Percentiles rank a stretch among this genome's conserved stretches.
Conservation (phyloP, 2,329 filamentous ascomycete genomes). For the Pestalotiopsis sp. region DNA sequence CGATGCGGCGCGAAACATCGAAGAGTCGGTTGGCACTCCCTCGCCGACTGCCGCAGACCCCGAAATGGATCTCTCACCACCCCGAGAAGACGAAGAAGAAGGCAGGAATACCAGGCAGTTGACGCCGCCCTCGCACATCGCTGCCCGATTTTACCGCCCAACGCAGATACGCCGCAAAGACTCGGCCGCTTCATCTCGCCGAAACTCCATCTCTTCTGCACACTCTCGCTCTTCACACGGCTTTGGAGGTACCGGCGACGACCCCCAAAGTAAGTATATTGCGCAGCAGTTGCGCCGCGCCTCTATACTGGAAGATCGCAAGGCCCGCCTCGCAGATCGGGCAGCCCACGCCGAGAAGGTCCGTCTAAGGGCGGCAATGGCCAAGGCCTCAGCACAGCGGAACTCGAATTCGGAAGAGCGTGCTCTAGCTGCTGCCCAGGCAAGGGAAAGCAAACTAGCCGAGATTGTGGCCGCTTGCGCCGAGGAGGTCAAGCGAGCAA, state of each 20-base stretch:
- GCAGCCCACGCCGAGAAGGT: conserved; percentile 86
- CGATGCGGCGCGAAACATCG: conserved; percentile 43
- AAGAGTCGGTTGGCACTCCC: conserved; percentile 36
- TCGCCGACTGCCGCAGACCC: conserved; percentile 30
- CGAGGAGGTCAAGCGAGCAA: conserved; percentile 81
- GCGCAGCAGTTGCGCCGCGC: conserved; percentile 80
- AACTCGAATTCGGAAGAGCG: conserved; percentile 73
- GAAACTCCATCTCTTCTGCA: conserved; percentile 78
- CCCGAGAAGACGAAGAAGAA: conserved; percentile 38
- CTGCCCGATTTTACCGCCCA: conserved; percentile 75
- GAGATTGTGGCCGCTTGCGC: conserved; percentile 82
- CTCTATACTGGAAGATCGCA: conserved; percentile 80
- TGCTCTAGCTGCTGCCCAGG: conserved; percentile 76
- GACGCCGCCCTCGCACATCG: conserved; percentile 75
- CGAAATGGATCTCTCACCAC: conserved; percentile 33
- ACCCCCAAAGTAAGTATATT: conserved; percentile 75
- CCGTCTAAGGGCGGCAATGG: conserved; percentile 72
- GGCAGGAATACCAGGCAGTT: conserved; percentile 42
- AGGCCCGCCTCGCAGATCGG: conserved; percentile 77
- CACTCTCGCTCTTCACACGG: conserved; percentile 72
- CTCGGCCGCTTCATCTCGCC: conserved; percentile 77
- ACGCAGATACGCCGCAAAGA: conserved; percentile 70
- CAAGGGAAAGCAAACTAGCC: conserved; percentile 78
- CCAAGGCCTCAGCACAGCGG: conserved; percentile 69
- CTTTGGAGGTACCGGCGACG: conserved; percentile 49